A percentile compares a stretch with the other conserved stretches of the same genome.
These are phyloP conservation scores for Cymbopogon citratus DNA, from an alignment of 176 grass and related monocot genomes.

Conservation along the genomic window DNA sequence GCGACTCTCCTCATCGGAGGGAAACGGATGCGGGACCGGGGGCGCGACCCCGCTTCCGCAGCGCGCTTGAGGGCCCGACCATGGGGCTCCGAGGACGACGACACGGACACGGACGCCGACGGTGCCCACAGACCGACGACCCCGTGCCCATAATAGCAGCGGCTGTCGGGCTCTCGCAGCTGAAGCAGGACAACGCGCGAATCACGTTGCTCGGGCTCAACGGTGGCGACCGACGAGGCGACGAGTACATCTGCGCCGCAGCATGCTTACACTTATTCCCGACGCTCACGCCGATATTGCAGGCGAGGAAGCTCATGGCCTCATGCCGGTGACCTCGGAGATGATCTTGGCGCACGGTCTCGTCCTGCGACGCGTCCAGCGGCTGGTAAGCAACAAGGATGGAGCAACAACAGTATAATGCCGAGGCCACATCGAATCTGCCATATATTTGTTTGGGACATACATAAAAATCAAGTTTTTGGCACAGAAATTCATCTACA, in stretches of 20 bases:
- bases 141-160: neutral
- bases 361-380: constrained; percentile 38
- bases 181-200: constrained; percentile 52
- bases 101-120: constrained; percentile 4
- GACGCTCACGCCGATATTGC: neutral
- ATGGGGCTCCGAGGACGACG: constrained; percentile 36
- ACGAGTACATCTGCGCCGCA: constrained; percentile 11
- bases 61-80: constrained; percentile 17
- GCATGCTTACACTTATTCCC: constrained; percentile 58
- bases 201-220: constrained; percentile 61
- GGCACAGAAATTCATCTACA: neutral
- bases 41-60: neutral
- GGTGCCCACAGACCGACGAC: neutral
- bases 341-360: constrained; percentile 55
- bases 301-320: constrained; percentile 4
- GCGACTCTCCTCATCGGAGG: constrained; percentile 55
- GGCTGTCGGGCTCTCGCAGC: constrained; percentile 59
- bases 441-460: neutral
- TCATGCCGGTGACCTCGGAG: constrained; percentile 19
- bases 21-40: neutral
- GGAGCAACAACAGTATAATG: too few relatives aligned
- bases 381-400: constrained; percentile 23
- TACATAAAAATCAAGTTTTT: neutral
- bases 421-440: constrained; percentile 82
- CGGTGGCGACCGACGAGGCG: too few relatives aligned